Evolutionary conservation across 306 rosid species (phyloP), one percentile per base, ranked within the genome.

Genomic region (Clitoria ternatea): DNA sequence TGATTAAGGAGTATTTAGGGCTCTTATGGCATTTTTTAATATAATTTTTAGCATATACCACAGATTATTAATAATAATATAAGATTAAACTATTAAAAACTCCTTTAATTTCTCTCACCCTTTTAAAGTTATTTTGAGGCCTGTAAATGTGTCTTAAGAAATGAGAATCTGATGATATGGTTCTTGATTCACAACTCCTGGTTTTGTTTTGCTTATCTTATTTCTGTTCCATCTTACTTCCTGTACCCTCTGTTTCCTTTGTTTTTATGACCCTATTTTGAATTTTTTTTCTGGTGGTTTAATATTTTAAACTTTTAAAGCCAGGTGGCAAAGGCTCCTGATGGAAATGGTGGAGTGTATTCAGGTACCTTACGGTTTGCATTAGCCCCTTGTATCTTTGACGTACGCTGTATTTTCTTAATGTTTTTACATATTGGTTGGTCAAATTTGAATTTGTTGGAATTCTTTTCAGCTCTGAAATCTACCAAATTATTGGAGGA

Each of bases 261-360:
- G 42, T 54, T 72, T 48, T 61, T 49, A 64, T 49, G 73, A 35
- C 39, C 19, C 47, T 39, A 70, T 73, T 81, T 27, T 59, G 69
- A 59, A 36, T 30, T 56, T 48, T 60, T 26, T 43, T 48, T 60
- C 26, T 54, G 44, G 47, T 78, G 71, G 65, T 68, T 70, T 77
- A 70, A 56, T 62, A 66, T 59, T 82, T 69, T 30, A 75, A 59
- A 61, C 66, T 87, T 79, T 75, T 70, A 61, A 88, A 79, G 65
- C 90, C 89, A 92, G 98, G 94, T 94, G 64, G 89, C 99, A 50
- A 85, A 91, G 83, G 86, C 99, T 79, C 99, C 99, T 43, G 99
- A 94, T 74, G 99, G 99, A 67, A 91, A 94, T 76, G 99, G 99
- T 65, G 99, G 99, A 65, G 97, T 94, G 49, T 94, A 87, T 79